Percentiles rank a stretch among this genome's conserved stretches.
These are phyloP conservation scores for Boletus bicolor DNA, from an alignment of 768 basidiomycete genomes.

Conservation along the genomic window DNA sequence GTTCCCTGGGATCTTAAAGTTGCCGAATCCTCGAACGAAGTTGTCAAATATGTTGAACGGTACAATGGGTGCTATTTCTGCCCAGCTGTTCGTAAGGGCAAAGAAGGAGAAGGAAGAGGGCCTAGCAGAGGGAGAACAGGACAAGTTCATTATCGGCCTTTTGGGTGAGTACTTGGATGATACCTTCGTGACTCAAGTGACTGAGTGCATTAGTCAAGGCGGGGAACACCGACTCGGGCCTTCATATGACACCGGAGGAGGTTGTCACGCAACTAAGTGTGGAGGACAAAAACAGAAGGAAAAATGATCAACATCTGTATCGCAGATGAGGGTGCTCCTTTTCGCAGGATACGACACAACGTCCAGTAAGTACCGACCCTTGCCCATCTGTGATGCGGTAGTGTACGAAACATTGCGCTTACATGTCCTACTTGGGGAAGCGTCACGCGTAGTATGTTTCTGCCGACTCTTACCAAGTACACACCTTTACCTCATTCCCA, in stretches of 20 bases:
- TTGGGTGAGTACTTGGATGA: conserved; percentile 26
- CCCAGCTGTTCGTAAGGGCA: conserved; percentile 31
- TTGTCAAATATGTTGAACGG: conserved; percentile 27
- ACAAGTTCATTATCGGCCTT: conserved; percentile 39
- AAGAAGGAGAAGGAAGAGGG: conserved; percentile 32
- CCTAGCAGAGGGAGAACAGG: conserved; percentile 25
- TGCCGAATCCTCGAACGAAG: conserved; percentile 32
- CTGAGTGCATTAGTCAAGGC: conserved; percentile 34
- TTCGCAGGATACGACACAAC: conserved; percentile 43
- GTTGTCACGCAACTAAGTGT: conserved; percentile 33
- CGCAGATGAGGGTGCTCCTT: conserved; percentile 37
- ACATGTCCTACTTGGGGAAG: conserved; percentile 37
- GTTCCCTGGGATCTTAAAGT: conserved; percentile 30
- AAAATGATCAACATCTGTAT: background rate
- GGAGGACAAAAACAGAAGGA: background rate
- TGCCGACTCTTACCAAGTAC: background rate
- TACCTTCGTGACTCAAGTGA: background rate
- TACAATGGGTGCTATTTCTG: conserved; percentile 33
- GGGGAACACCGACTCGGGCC: conserved; percentile 28
- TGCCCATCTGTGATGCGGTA: conserved; percentile 36
- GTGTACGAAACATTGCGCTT: conserved; percentile 45
- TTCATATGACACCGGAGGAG: conserved; percentile 40
- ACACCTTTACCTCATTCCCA: conserved; percentile 20
- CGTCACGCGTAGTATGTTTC: conserved; percentile 9
- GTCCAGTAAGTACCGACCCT: conserved; percentile 26